Evolutionary conservation across 257 asterid species (phyloP), one percentile per base, ranked within the genome.

Genomic region (Dorcoceras hygrometricum): DNA sequence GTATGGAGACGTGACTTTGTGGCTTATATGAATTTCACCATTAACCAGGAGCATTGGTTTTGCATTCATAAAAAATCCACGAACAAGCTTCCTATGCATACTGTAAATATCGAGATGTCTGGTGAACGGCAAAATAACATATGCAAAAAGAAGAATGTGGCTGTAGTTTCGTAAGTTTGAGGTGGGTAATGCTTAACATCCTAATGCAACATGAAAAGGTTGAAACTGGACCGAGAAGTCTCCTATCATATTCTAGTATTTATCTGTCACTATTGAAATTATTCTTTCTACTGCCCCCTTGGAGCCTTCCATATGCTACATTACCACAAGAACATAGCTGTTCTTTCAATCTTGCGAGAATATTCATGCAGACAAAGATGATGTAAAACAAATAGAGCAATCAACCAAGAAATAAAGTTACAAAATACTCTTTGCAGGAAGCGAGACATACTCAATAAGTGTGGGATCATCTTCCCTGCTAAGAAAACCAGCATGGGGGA

Each of bases 401-500:
- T 43, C 51, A 43, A 43, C 51, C 19, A 43, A 43, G 51, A 43
- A 12, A 34, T 34, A 34, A 29, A 5, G 34, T 6, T 29, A 2
- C 0, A 1, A 9, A 29, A 29, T 29, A 29, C 5, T 57, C n/a
- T 57, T 51, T 16, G 24, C 8, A 32, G 59, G 66, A 73, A 36
- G 18, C 43, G n/a, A 57, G 12, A 46, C 82, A 62, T 71, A 88
- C 93, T 0, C 26, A 5, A 84, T 76, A 19, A 81, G 23, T 10
- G 0, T 14, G 11, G 31, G 48, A 23, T 32, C 24, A 22, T 68
- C 82, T 74, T 89, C 95, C 69, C 51, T 78, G 54, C 81, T 81
- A 27, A 18, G 25, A 65, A 86, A 89, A 59, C 96, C 95, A 46
- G 89, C 95, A 74, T 89, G 96, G 24, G 96, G 96, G 24, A 89